A percentile compares a stretch with the other conserved stretches of the same genome.
phyloP scores from a whole-genome alignment of 2,329 filamentous ascomycete species.

The Penicillium olsonii region DNA sequence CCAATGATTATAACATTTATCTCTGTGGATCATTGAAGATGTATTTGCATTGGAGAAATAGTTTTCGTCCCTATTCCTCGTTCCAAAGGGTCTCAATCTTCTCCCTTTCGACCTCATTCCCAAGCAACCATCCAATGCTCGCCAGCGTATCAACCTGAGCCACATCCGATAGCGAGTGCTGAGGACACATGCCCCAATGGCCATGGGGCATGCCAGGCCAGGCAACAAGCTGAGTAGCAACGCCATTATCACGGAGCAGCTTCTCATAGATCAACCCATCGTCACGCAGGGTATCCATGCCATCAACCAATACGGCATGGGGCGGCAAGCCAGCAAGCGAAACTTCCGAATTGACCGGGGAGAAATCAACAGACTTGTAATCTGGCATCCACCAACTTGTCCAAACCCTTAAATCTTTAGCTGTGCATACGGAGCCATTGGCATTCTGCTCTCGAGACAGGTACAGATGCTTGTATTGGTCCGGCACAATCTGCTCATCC shows the following conservation, averaged over 20 bases:
- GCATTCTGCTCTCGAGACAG: conserved; percentile 47
- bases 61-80: too few species aligned
- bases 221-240: conserved; percentile 48
- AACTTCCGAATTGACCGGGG: conserved; percentile 8
- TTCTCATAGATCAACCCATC: conserved; percentile 56
- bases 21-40: background rate
- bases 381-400: conserved; percentile 1
- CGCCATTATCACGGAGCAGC: conserved; percentile 47
- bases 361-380: conserved; percentile 10
- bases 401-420: background rate
- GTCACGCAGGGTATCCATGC: conserved; percentile 54
- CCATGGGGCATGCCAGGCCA: conserved; percentile 48
- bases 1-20: background rate
- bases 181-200: conserved; percentile 7
- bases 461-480: conserved; percentile 43
- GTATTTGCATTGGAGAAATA: background rate
- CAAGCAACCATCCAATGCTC: conserved; percentile 6
- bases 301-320: conserved; percentile 54
- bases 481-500: conserved; percentile 31
- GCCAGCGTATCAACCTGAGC: conserved; percentile 1
- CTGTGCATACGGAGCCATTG: conserved; percentile 30
- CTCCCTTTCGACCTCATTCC: background rate
- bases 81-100: background rate
- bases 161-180: background rate
- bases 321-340: conserved; percentile 9